Evolutionary conservation across 306 rosid species (phyloP).

Genomic region (Coriaria nepalensis): DNA sequence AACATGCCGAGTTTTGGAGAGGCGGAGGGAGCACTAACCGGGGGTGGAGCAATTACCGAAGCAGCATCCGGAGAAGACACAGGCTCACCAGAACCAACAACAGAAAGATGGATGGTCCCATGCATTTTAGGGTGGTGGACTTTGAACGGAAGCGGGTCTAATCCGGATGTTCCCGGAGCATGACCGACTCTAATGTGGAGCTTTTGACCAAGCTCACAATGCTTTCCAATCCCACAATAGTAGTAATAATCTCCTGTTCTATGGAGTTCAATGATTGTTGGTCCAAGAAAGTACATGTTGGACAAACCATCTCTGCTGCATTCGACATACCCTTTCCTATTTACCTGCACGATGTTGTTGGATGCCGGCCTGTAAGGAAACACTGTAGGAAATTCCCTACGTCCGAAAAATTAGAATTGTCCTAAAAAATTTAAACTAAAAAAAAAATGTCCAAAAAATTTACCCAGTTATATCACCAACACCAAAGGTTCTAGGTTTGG

Average conservation of each 20-base stretch:
- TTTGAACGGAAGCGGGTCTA: slow-evolving; percentile 7
- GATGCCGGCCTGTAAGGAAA: slow-evolving; percentile 35
- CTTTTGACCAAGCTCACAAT: slow-evolving; percentile 63
- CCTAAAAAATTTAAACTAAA: neutral
- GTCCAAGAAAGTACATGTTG: slow-evolving; percentile 28
- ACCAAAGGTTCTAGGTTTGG: slow-evolving; percentile 31
- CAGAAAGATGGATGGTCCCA: neutral
- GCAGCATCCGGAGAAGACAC: no score
- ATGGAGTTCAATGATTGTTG: slow-evolving; percentile 20
- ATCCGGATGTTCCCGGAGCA: slow-evolving; percentile 19
- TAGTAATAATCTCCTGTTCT: slow-evolving; percentile 38
- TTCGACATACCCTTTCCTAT: slow-evolving; percentile 20
- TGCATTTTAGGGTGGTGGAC: neutral
- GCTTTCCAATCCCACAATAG: slow-evolving; percentile 48
- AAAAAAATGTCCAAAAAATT: neutral
- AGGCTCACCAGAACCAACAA: neutral
- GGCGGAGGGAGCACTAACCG: no score
- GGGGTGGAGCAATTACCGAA: no score
- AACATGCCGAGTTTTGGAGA: no score
- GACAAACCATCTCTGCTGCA: slow-evolving; percentile 22
- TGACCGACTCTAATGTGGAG: slow-evolving; percentile 26
- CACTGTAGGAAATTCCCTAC: slow-evolving; percentile 21
- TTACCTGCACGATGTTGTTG: slow-evolving; percentile 29
- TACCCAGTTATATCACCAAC: slow-evolving; percentile 59
- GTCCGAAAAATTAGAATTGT: no score